phyloP scores from a whole-genome alignment of 2,329 filamentous ascomycete genomes.

The Huntiella bhutanensis region DNA sequence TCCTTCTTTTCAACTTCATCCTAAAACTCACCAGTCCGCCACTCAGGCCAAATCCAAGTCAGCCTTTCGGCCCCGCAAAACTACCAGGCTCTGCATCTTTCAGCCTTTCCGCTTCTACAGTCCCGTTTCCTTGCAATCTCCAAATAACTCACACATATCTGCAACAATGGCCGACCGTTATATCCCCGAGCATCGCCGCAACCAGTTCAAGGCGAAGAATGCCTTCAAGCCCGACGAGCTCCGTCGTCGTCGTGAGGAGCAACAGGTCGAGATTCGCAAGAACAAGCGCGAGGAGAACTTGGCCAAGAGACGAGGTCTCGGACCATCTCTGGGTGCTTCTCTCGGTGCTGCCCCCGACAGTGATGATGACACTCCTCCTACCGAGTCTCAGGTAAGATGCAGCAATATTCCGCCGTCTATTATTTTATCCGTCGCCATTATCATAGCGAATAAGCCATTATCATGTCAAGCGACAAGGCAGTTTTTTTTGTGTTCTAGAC shows the following conservation, averaged over 20 bases:
- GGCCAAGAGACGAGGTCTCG: constrained; percentile 91
- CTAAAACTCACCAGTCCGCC: background rate
- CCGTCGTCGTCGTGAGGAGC: constrained; percentile 91
- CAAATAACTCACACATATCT: constrained; percentile 16
- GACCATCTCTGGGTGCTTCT: constrained; percentile 63
- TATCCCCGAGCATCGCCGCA: constrained; percentile 97
- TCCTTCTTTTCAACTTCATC: background rate
- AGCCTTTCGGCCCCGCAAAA: background rate
- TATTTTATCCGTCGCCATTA: constrained; percentile 12
- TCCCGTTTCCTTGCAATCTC: constrained; percentile 7
- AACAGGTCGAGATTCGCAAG: constrained; percentile 97
- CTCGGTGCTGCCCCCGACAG: constrained; percentile 83
- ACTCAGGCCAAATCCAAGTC: background rate
- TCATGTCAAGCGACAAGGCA: background rate
- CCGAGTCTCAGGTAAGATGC: constrained; percentile 79
- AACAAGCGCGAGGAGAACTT: constrained; percentile 98
- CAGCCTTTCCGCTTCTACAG: constrained; percentile 11
- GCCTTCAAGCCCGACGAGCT: constrained; percentile 99
- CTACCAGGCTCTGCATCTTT: background rate
- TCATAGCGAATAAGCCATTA: background rate
- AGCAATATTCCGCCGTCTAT: constrained; percentile 2
- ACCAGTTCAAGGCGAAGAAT: constrained; percentile 98
- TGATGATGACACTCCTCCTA: constrained; percentile 88
- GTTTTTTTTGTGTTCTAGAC: constrained; percentile 1
- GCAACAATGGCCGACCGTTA: constrained; percentile 88